Base-by-base conservation (phyloP, 2,329 filamentous ascomycete genomes). In the Didymella exigua region DNA sequence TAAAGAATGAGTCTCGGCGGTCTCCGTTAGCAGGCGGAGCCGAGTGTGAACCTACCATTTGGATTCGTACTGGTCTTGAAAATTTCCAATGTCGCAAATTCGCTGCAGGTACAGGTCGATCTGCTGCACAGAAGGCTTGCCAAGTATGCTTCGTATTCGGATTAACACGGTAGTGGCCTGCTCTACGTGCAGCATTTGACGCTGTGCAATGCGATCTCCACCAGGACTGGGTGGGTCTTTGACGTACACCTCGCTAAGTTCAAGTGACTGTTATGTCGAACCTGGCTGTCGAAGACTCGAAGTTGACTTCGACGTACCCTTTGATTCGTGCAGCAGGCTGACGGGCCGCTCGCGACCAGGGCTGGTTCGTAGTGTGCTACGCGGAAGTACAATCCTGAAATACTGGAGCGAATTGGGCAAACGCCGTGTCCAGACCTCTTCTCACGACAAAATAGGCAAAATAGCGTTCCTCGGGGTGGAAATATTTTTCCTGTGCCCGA, bases 21-120 rank as follows among this genome's bases (percentile, higher is more conserved):
- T 34, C 19, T 2, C 5, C 6, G 9, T n/a, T 23, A 24, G 49
- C 29, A 41, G n/a, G 34, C 40, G 18, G 6, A 46, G 42, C 27
- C 21, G 34, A 27, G 34, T 38, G 42, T 19, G 24, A 23, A 24
- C 33, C 14, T 46, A 7, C 11, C 16, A 6, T 24, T 23, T 19
- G 31, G 33, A 1, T 33, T 42, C 16, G 37, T 11, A 2, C 18
- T 38, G 30, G 3, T 18, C 8, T 37, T 16, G n/a, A 18, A 1
- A 18, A 5, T 16, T 36, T 19, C 30, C 29, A 13, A 47, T 18
- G 2, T 6, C n/a, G 26, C 18, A 37, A 21, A 14, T 9, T 31
- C 16, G 30, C 34, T 48, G 50, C 44, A 54, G 50, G 50, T 48
- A 48, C 50, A 23, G 6, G 31, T 26, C n/a, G 34, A 31, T 42